Conservation (phyloP, 2,329 filamentous ascomycete genomes). For the Phialophora macrospora region DNA sequence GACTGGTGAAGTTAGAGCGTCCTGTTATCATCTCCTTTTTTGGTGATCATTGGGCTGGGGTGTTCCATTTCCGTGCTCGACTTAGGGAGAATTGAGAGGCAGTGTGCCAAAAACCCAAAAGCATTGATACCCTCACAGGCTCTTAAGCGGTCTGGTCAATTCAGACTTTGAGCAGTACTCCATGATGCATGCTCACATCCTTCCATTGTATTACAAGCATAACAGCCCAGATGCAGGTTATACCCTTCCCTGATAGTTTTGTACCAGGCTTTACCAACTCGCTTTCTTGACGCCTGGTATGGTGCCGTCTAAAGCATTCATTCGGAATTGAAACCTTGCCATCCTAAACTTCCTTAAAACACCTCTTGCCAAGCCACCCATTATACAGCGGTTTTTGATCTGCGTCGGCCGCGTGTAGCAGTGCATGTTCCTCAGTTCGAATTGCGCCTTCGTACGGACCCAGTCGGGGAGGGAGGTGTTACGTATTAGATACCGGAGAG, state of each 20-base stretch:
- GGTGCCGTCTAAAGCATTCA: slow-evolving; percentile 83
- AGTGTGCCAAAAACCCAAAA: neutral
- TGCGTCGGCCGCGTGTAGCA: slow-evolving; percentile 91
- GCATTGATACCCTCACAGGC: neutral
- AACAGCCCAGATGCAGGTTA: neutral
- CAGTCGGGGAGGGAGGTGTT: slow-evolving; percentile 85
- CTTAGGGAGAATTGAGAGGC: neutral
- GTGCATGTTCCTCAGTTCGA: slow-evolving; percentile 94
- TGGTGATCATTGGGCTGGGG: neutral
- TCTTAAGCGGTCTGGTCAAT: neutral
- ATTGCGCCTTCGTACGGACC: slow-evolving; percentile 86
- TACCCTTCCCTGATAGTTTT: slow-evolving; percentile 1
- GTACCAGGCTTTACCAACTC: slow-evolving; percentile 72
- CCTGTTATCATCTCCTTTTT: neutral
- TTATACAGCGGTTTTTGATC: slow-evolving; percentile 90
- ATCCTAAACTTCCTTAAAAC: slow-evolving; percentile 93
- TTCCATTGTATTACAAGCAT: neutral
- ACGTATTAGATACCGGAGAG: slow-evolving; percentile 86
- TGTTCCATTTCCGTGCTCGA: neutral
- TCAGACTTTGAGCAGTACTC: neutral
- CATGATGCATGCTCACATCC: neutral
- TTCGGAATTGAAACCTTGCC: slow-evolving; percentile 89
- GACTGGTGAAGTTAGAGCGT: neutral
- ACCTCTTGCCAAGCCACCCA: slow-evolving; percentile 88
- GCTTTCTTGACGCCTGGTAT: slow-evolving; percentile 94